Percentiles rank a stretch among this genome's conserved stretches.
phyloP scores from a whole-genome alignment of 108 stramenopile species.

The Cyclotella baltica region DNA sequence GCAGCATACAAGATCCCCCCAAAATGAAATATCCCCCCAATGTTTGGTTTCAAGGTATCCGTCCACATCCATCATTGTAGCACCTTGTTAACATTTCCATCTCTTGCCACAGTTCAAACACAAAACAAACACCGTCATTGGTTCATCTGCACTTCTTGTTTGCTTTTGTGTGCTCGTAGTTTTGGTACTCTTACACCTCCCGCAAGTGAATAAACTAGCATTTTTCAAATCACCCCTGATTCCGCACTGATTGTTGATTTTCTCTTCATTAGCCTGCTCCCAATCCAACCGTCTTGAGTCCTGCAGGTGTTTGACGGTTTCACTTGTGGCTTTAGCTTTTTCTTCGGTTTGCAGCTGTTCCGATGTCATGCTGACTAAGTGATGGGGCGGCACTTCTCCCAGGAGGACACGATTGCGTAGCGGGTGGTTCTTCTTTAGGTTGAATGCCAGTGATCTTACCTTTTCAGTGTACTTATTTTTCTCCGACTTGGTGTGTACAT shows the following conservation, averaged over 20 bases:
- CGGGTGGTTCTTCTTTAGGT: slow-evolving; percentile 83
- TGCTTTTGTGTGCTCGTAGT: slow-evolving; percentile 98
- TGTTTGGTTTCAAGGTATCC: too few species aligned
- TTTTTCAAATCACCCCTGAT: slow-evolving; percentile 89
- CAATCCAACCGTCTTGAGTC: slow-evolving; percentile 87
- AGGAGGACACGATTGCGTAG: slow-evolving; percentile 70
- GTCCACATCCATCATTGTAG: too few species aligned
- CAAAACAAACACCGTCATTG: slow-evolving; percentile 98
- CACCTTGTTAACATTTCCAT: slow-evolving; percentile 86
- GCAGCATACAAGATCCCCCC: too few species aligned
- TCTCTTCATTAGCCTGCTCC: slow-evolving; percentile 88
- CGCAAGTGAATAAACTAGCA: slow-evolving; percentile 94
- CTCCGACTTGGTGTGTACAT: slow-evolving; percentile 41
- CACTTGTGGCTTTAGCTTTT: slow-evolving; percentile 66
- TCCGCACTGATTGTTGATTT: slow-evolving; percentile 92
- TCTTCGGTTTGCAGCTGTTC: slow-evolving; percentile 80
- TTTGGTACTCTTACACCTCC: slow-evolving; percentile 94
- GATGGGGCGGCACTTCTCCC: slow-evolving; percentile 60
- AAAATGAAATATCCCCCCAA: too few species aligned
- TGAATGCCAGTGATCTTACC: slow-evolving; percentile 81
- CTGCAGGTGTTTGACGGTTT: slow-evolving; percentile 64
- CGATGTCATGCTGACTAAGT: slow-evolving; percentile 68
- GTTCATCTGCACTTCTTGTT: slow-evolving; percentile 98
- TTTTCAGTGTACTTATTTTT: slow-evolving; percentile 75
- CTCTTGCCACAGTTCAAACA: slow-evolving; percentile 95